Conservation (phyloP, 2,329 filamentous ascomycete genomes). For the Coniosporium tulheliwenetii region DNA sequence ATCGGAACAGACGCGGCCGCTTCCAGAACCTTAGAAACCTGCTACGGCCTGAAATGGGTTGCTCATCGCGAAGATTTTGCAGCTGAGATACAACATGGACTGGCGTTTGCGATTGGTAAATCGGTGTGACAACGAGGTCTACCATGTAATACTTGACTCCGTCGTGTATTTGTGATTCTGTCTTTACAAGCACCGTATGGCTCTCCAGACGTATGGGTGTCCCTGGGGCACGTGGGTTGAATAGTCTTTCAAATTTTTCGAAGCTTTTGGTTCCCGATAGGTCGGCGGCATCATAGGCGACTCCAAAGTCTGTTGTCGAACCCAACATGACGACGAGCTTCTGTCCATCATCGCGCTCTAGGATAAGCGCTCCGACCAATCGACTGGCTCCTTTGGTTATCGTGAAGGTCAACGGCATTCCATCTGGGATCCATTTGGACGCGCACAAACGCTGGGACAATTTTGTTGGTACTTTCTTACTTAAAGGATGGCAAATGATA, state of each 20-base stretch:
- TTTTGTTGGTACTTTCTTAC: conserved; percentile 1
- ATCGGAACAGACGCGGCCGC: not conserved
- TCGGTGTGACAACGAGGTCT: not conserved
- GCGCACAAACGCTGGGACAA: conserved; percentile 1
- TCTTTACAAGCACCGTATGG: not conserved
- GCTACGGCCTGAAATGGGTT: not conserved
- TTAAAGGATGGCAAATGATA: conserved; percentile 1
- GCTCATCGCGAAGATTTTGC: not conserved
- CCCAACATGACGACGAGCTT: conserved; percentile 4
- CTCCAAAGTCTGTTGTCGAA: conserved; percentile 4
- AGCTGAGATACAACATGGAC: not conserved
- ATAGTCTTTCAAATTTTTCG: not conserved
- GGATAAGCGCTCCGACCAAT: conserved; percentile 4
- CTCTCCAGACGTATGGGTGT: not conserved
- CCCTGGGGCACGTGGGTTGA: not conserved
- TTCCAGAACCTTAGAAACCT: not conserved
- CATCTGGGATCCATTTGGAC: not conserved
- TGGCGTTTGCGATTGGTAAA: not conserved
- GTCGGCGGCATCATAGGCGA: conserved; percentile 3
- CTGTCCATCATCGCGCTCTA: conserved; percentile 3
- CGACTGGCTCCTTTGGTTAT: conserved; percentile 4
- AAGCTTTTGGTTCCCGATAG: not conserved
- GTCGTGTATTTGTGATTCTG: no score
- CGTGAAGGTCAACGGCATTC: conserved; percentile 1
- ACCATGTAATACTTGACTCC: not conserved